These are phyloP conservation scores for Globisporangium polare DNA, from an alignment of 352 stramenopile species.

Conservation along the genomic window DNA sequence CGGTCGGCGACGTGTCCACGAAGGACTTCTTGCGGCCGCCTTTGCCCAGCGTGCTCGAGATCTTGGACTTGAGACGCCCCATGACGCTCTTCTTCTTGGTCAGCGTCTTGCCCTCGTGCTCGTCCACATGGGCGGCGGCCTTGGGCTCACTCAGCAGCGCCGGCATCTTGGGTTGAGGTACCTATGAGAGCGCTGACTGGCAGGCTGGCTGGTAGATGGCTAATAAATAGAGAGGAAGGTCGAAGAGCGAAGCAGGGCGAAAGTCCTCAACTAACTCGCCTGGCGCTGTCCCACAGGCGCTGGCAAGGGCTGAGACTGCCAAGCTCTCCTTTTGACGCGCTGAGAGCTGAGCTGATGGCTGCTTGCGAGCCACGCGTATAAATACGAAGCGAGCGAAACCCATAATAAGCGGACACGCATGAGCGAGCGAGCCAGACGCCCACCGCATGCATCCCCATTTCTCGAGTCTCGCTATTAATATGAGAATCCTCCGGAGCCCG, in stretches of 20 bases:
- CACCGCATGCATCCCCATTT: neutral
- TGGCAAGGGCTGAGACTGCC: neutral
- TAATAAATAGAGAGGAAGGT: constrained; percentile 8
- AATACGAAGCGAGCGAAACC: neutral
- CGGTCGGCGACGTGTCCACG: constrained; percentile 22
- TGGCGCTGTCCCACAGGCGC: neutral
- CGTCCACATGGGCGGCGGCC: constrained; percentile 6
- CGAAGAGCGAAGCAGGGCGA: constrained; percentile 8
- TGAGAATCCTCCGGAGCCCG: too few relatives aligned
- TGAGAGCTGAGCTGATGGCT: neutral
- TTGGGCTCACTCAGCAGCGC: constrained; percentile 27
- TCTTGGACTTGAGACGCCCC: constrained; percentile 64
- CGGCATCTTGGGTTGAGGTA: constrained; percentile 19
- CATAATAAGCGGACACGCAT: neutral
- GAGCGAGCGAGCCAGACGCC: neutral
- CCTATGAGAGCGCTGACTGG: neutral
- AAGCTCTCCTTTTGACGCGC: neutral
- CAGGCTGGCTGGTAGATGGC: neutral
- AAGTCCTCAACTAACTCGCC: constrained; percentile 13
- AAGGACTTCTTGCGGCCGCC: constrained; percentile 38
- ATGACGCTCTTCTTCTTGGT: constrained; percentile 67
- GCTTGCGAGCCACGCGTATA: neutral
- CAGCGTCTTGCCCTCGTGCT: constrained; percentile 16
- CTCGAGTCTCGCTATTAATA: neutral
- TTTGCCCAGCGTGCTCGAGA: constrained; percentile 44